Conservation (phyloP, 2,329 filamentous ascomycete genomes). For the Aotearoamyces nothofagi region DNA sequence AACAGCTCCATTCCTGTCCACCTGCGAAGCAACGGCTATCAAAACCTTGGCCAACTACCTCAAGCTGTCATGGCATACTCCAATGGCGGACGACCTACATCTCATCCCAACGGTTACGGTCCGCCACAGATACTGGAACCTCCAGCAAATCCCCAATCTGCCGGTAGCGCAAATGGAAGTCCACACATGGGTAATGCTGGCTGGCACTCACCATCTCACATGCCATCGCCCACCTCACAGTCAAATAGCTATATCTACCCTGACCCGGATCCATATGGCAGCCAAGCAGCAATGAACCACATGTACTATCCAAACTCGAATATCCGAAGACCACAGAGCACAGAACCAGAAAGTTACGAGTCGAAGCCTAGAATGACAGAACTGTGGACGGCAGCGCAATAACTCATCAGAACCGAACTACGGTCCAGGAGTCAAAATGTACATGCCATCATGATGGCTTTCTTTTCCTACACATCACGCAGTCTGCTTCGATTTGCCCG, state of each 20-base stretch:
- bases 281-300: conserved; percentile 39
- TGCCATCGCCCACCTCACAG: conserved; percentile 45
- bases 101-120: conserved; percentile 71
- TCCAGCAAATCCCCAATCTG: conserved; percentile 57
- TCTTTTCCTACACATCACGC: too few species aligned
- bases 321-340: conserved; percentile 60
- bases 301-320: conserved; percentile 60
- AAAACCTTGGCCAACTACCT: conserved; percentile 52
- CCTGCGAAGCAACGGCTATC: conserved; percentile 50
- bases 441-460: too few species aligned
- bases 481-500: too few species aligned
- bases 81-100: conserved; percentile 51
- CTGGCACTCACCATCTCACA: conserved; percentile 74
- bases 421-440: too few species aligned
- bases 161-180: conserved; percentile 61
- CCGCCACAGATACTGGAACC: conserved; percentile 65
- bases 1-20: conserved; percentile 71
- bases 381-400: conserved; percentile 35
- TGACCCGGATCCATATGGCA: conserved; percentile 62
- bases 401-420: too few species aligned
- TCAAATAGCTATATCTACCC: conserved; percentile 61
- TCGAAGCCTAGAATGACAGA: conserved; percentile 40
- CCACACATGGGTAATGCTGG: conserved; percentile 62
- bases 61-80: conserved; percentile 42
- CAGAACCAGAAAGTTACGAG: conserved; percentile 54